Base-by-base conservation (phyloP, 257 asterid species). In the Nicotiana benthamiana region DNA sequence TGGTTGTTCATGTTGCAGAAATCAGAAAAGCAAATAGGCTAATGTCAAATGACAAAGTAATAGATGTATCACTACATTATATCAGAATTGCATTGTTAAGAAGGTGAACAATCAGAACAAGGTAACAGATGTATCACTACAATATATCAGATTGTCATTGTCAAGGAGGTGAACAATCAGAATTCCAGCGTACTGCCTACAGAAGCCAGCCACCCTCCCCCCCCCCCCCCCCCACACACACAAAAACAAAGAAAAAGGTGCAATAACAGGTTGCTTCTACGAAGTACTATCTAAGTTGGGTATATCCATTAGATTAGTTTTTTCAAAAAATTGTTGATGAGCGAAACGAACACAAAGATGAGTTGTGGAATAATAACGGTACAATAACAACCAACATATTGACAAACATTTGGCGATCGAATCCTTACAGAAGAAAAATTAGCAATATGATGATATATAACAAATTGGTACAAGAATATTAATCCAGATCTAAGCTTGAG, bases 1-100 rank as follows among this genome's bases (percentile, higher is more conserved):
- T 96, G 83, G 67, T 80, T 13, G 77, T 72, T 24, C 40, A 72
- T 72, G 51, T 72, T 72, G 61, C 61, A 72, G 51, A 72, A 72
- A 48, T 22, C 4, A 51, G 26, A 48, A 48, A 72, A 72, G 61
- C 77, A 70, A 70, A 26, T 59, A 48, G 9, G 51, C 24, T 43
- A 15, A 72, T 72, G 61, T 48, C 78, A 72, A 72, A 4, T 46
- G 34, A 16, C 36, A 48, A 24, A 22, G 78, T 46, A 48, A 72
- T 24, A 20, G 57, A 43, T 51, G 77, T 13, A 70, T 40, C 32
- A 20, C 77, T 11, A 70, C 34, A 11, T 43, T 22, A 70, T 22
- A 70, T 70, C 13, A 22, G 34, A 70, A 70, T 70, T 12, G 0
- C 6, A 40, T 40, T 20, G 30, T 20, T 27, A 6, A 43, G 53